Evolutionary conservation across 768 basidiomycete species (phyloP).

Genomic region (Lactarius evosmus): DNA sequence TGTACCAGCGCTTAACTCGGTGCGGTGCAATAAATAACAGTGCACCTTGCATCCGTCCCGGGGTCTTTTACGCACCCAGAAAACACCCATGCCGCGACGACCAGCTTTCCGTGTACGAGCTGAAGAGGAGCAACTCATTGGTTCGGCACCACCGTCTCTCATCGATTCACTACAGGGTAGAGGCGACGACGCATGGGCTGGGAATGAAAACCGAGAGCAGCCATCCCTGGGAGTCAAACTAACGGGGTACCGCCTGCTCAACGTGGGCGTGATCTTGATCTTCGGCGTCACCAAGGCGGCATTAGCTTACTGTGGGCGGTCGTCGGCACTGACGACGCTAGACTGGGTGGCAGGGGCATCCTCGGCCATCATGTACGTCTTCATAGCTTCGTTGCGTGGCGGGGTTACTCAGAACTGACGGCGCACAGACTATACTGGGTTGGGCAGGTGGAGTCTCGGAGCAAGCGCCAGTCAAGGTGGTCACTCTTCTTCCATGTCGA

Average conservation of each 20-base stretch:
- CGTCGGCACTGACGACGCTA: background rate
- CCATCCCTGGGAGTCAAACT: conserved; percentile 4
- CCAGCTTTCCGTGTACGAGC: no score
- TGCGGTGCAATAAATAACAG: no score
- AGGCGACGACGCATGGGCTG: no score
- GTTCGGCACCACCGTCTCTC: no score
- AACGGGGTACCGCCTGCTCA: conserved; percentile 11
- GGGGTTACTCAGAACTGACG: background rate
- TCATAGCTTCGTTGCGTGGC: no score
- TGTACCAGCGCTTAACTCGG: no score
- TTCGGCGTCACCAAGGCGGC: conserved; percentile 8
- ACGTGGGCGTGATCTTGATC: background rate
- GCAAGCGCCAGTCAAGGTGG: background rate
- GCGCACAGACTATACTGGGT: conserved; percentile 6
- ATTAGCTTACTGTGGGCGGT: background rate
- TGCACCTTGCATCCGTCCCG: no score
- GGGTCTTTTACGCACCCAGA: no score
- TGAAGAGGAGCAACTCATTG: no score
- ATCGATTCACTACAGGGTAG: no score
- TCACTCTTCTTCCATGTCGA: conserved; percentile 5
- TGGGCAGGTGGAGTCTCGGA: background rate
- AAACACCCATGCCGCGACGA: no score
- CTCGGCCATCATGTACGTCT: background rate
- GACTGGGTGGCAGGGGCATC: conserved; percentile 1
- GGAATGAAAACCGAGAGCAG: background rate